Evolutionary conservation across 2,329 filamentous ascomycete genomes (phyloP).

Genomic region (Paraphoma sp.): DNA sequence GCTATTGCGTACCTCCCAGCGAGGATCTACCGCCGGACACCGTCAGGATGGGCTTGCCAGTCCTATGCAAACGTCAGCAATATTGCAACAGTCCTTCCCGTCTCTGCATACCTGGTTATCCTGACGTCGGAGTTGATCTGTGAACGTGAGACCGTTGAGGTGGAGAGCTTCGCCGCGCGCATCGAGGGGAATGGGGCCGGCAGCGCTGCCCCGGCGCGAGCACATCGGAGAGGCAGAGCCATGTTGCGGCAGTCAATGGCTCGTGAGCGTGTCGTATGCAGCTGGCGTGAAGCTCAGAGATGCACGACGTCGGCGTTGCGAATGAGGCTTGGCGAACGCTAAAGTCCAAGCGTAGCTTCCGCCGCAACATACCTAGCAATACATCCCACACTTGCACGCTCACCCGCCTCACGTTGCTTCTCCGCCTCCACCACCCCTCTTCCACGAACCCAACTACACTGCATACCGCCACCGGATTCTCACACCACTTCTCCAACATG

Average conservation of each 20-base stretch:
- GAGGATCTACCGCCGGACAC: conserved; percentile 87
- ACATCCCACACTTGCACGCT: conserved; percentile 25
- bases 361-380: conserved; percentile 28
- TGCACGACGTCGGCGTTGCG: conserved; percentile 23
- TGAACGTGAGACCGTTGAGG: conserved; percentile 30
- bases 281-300: conserved; percentile 35
- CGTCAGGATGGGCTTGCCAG: conserved; percentile 92
- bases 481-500: conserved; percentile 29
- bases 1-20: conserved; percentile 72
- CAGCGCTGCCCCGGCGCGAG: conserved; percentile 47
- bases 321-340: conserved; percentile 27
- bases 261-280: conserved; percentile 31
- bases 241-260: conserved; percentile 50
- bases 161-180: conserved; percentile 37
- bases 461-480: not conserved
- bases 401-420: not conserved
- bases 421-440: conserved; percentile 3
- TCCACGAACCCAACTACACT: not conserved
- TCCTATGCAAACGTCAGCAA: conserved; percentile 56
- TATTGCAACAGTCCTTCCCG: not conserved
- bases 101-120: conserved; percentile 67
- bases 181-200: conserved; percentile 36
- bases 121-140: conserved; percentile 75
- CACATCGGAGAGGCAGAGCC: conserved; percentile 49
- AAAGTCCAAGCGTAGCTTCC: conserved; percentile 23